Percentiles rank a stretch among this genome's conserved stretches.
Conservation (phyloP, 768 basidiomycete genomes). For the Rhizopogon vinicolor region DNA sequence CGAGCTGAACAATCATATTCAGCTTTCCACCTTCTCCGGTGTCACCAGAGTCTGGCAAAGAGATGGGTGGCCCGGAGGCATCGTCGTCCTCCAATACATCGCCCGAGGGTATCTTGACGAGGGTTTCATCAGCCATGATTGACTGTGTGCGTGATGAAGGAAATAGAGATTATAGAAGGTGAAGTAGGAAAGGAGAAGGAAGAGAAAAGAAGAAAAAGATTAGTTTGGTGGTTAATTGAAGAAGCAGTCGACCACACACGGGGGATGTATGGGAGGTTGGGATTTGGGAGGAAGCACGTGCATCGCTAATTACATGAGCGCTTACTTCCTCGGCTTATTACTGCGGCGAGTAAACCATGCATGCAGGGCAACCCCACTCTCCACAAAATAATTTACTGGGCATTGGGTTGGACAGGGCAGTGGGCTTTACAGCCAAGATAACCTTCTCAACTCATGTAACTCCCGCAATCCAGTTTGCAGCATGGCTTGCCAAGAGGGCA, state of each 20-base stretch:
- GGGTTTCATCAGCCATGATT: constrained; percentile 16
- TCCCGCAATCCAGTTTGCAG: too few relatives aligned
- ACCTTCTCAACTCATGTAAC: too few relatives aligned
- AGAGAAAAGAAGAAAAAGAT: constrained; percentile 1
- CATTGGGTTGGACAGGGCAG: too few relatives aligned
- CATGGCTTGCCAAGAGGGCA: too few relatives aligned
- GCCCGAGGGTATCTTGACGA: constrained; percentile 5
- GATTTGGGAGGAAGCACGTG: constrained; percentile 18
- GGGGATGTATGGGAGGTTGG: constrained; percentile 9
- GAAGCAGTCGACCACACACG: neutral
- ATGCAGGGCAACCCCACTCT: too few relatives aligned
- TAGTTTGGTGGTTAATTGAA: neutral
- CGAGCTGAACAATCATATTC: constrained; percentile 88
- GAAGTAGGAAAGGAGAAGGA: neutral
- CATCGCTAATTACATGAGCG: neutral
- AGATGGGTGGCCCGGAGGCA: constrained; percentile 50
- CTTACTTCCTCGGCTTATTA: too few relatives aligned
- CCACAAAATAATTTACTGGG: too few relatives aligned
- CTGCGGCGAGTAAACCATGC: too few relatives aligned
- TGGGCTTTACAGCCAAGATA: too few relatives aligned
- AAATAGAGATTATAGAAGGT: neutral
- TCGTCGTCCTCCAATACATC: constrained; percentile 39
- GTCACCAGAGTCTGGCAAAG: constrained; percentile 67
- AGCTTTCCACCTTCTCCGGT: constrained; percentile 86
- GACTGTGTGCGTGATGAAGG: neutral